Percentiles rank a stretch among this genome's conserved stretches.
Evolutionary conservation across 2,329 filamentous ascomycete species (phyloP).

Genomic region (Paecilomyces sp.): DNA sequence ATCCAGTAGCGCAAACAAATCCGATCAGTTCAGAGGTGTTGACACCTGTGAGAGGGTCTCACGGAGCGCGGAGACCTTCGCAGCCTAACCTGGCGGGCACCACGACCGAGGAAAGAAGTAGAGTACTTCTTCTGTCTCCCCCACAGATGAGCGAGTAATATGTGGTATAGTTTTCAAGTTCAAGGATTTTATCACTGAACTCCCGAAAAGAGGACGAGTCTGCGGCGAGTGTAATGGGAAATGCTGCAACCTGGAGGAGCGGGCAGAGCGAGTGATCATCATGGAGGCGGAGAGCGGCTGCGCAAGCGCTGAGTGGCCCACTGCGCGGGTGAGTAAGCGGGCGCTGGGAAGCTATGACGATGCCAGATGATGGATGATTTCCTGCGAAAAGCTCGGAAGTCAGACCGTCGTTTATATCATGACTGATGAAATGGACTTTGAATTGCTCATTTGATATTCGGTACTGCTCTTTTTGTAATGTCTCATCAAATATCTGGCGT

Average conservation of each 20-base stretch:
- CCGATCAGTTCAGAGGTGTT: neutral
- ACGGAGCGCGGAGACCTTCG: neutral
- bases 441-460: no score
- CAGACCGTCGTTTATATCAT: no score
- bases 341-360: neutral
- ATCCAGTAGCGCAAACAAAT: neutral
- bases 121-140: neutral
- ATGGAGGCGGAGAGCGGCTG: neutral
- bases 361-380: neutral
- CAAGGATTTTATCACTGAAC: neutral
- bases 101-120: neutral
- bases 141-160: neutral
- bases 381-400: no score
- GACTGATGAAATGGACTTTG: no score
- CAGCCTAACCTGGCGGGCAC: neutral
- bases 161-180: neutral
- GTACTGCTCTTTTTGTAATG: neutral
- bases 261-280: neutral
- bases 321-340: neutral
- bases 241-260: neutral
- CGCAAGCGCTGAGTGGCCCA: neutral
- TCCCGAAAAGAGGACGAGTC: neutral
- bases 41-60: neutral
- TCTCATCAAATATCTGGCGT: neutral
- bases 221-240: neutral